Evolutionary conservation across 192 early-diverging fungal species (phyloP).

Genomic region (Obelidium mucronatum): DNA sequence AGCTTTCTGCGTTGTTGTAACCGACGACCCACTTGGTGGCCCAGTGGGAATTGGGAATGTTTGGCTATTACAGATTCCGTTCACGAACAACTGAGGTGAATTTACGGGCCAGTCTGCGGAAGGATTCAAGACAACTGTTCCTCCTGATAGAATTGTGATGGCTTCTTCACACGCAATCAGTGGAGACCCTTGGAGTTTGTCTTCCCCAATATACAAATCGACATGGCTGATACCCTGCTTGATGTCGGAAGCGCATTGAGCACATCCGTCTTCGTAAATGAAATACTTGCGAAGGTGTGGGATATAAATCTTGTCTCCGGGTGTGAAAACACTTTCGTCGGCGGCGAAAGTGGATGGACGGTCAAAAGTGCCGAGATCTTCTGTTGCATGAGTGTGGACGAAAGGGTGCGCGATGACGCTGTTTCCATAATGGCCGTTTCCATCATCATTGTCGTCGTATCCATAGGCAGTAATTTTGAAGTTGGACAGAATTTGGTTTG

Average conservation of each 20-base stretch:
- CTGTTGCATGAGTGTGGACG: background rate
- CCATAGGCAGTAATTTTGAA: background rate
- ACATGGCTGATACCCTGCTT: background rate
- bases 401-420: background rate
- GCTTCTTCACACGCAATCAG: background rate
- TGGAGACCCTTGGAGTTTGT: background rate
- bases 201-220: constrained; percentile 5
- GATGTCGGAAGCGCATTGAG: background rate
- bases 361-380: constrained; percentile 4
- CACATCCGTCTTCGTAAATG: background rate
- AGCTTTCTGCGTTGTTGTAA: too few species aligned
- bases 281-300: background rate
- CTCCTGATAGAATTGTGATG: background rate
- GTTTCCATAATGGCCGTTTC: background rate
- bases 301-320: background rate
- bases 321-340: background rate
- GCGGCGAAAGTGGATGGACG: background rate
- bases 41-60: background rate
- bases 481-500: background rate
- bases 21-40: too few species aligned
- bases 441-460: constrained; percentile 2
- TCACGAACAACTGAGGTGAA: background rate
- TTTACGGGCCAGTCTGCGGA: constrained; percentile 2
- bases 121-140: constrained; percentile 1
- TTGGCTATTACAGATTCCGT: background rate